These are phyloP conservation scores for Bathelium albidoporum DNA, from an alignment of 495 filamentous ascomycete species.

Conservation along the genomic window DNA sequence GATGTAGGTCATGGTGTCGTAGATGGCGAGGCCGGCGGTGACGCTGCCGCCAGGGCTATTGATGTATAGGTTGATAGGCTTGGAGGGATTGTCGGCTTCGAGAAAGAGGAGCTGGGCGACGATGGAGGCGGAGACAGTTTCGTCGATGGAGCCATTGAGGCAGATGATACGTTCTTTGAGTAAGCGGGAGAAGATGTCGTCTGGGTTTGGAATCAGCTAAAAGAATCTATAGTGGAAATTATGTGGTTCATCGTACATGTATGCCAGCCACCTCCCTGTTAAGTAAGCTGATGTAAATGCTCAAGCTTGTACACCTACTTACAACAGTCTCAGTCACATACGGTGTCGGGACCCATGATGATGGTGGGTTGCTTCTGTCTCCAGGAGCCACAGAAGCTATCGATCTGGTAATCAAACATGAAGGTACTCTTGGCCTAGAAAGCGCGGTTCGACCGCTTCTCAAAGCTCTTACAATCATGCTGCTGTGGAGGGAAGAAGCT, in stretches of 20 bases:
- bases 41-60: conserved; percentile 95
- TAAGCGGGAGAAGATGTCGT: conserved; percentile 28
- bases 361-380: conserved; percentile 9
- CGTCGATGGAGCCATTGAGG: conserved; percentile 85
- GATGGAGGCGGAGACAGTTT: conserved; percentile 75
- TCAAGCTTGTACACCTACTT: conserved; percentile 30
- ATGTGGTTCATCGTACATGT: conserved; percentile 71
- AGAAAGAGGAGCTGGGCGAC: conserved; percentile 96
- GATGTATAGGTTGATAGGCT: conserved; percentile 94
- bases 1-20: conserved; percentile 99
- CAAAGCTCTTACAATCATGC: conserved; percentile 2
- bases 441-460: neutral
- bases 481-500: conserved; percentile 7
- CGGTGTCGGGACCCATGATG: conserved; percentile 32
- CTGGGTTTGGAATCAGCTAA: conserved; percentile 28
- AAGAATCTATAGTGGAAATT: conserved; percentile 71
- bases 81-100: conserved; percentile 89
- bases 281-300: conserved; percentile 30
- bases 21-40: conserved; percentile 88
- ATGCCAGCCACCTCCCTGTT: conserved; percentile 77
- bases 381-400: neutral
- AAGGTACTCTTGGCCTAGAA: conserved; percentile 2
- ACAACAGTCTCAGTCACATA: conserved; percentile 51
- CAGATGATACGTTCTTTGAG: conserved; percentile 85
- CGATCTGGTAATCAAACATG: neutral